phyloP scores from a whole-genome alignment of 352 stramenopile species.

The Aphanomyces invadans region DNA sequence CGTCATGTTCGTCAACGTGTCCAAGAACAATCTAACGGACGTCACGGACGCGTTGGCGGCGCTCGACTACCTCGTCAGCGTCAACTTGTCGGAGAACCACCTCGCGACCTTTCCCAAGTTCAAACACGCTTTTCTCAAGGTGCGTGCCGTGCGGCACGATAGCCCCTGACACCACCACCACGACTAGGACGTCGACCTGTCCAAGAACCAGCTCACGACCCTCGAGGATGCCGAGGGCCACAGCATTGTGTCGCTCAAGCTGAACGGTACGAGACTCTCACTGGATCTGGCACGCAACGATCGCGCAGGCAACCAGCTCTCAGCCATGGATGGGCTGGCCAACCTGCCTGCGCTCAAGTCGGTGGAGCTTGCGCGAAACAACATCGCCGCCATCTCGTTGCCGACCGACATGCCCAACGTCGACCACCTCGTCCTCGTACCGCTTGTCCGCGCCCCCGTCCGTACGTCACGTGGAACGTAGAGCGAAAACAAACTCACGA shows the following conservation, averaged over 20 bases:
- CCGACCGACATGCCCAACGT: conserved; percentile 38
- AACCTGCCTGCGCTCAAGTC: conserved; percentile 39
- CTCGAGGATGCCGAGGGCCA: conserved; percentile 44
- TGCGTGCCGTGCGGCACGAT: too few species aligned
- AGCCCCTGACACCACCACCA: too few species aligned
- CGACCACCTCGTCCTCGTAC: conserved; percentile 47
- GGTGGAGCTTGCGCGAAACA: conserved; percentile 51
- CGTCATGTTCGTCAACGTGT: conserved; percentile 61
- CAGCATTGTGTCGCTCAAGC: conserved; percentile 47
- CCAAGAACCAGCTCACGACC: conserved; percentile 53
- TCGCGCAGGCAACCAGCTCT: conserved; percentile 47
- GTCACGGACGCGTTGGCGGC: conserved; percentile 35
- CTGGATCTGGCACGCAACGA: too few species aligned
- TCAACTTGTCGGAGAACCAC: conserved; percentile 53
- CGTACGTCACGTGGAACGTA: too few species aligned
- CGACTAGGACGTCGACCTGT: conserved; percentile 51
- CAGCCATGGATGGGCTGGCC: conserved; percentile 40
- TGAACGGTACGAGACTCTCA: too few species aligned
- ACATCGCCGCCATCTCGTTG: conserved; percentile 41
- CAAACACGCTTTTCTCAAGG: conserved; percentile 54
- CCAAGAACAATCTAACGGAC: conserved; percentile 59
- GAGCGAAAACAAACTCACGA: conserved; percentile 65
- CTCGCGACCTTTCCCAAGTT: conserved; percentile 34
- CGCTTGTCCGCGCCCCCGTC: conserved; percentile 2
- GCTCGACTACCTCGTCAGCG: conserved; percentile 49